phyloP scores from a whole-genome alignment of 495 filamentous ascomycete species.

The Amphirosellinia nigrospora region DNA sequence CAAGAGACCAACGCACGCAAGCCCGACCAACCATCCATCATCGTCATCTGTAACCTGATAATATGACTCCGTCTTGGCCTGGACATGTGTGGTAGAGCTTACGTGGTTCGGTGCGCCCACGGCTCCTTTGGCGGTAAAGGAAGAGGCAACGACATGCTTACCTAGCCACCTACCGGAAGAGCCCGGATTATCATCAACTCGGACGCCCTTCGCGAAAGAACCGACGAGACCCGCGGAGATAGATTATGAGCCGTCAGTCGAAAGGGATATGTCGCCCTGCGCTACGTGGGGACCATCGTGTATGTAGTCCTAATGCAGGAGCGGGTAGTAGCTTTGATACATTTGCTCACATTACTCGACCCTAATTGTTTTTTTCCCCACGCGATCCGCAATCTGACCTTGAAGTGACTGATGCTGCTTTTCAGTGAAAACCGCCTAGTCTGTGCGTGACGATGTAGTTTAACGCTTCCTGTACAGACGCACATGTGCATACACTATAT shows the following conservation, averaged over 20 bases:
- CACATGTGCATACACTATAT: too few relatives aligned
- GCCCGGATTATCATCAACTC: neutral
- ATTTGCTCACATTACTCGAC: too few relatives aligned
- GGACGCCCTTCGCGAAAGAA: neutral
- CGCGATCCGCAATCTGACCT: too few relatives aligned
- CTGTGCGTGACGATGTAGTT: too few relatives aligned
- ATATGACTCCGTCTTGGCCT: neutral
- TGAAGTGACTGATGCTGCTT: too few relatives aligned
- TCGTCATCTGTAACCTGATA: neutral
- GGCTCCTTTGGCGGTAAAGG: neutral
- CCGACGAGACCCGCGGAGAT: neutral
- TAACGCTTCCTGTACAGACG: too few relatives aligned
- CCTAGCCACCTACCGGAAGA: neutral
- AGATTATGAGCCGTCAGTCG: neutral
- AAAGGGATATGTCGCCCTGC: neutral
- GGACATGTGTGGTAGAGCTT: conserved; percentile 12
- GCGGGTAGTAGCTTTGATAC: neutral
- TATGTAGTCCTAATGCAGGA: neutral
- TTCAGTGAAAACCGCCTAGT: too few relatives aligned
- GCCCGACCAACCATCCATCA: neutral
- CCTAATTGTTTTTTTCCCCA: too few relatives aligned
- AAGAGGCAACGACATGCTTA: neutral
- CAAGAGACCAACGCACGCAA: neutral
- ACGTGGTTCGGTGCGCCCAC: neutral
- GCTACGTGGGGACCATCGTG: neutral